Evolutionary conservation across 768 basidiomycete genomes (phyloP), one percentile per base, ranked within the genome.

Genomic region (Stropharia rugosoannulata): DNA sequence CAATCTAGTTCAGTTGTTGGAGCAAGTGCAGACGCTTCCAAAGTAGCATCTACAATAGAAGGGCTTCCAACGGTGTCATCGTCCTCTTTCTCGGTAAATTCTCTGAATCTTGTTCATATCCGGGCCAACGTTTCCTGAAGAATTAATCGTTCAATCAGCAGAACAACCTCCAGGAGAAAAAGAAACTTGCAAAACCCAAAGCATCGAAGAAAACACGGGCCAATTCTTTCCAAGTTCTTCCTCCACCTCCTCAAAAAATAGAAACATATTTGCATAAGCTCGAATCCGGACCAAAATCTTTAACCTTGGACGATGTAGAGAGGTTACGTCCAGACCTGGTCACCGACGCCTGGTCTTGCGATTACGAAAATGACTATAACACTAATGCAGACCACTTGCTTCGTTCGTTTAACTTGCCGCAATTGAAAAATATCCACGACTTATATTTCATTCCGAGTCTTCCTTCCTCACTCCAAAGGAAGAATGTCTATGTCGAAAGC

Each of bases 291-390:
- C 75, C 77, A 22, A 64, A 74, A 27, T 70, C 77, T 25, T 75
- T 87, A 6, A 80, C 80, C 2, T 69, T 89, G 25, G 74, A 71
- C 39, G 90, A 92, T 55, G 67, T 90, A 41, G 87, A 89, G 63
- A 77, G 75, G 12, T 80, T 75, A 58, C 80, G 76, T 49, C 84
- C 86, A 4, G 45, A 49, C 12, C 56, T 57, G 2, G 59, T 64
- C 4, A 72, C 80, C 4, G 72, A 74, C 18, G 73, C 78, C 1
- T 63, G 67, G 4, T 63, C 64, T 32, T 49, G 63, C 1, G 61
- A 73, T 50, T 92, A 89, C 63, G 76, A 79, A 54, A 58, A 62
- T 15, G 71, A 81, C 48, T 90, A 88, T 61, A 75, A 74, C 36
- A 64, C 69, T n/a, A 70, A 87, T n/a, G 57, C 82, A 35, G 75